Conservation (phyloP, 768 basidiomycete genomes). For the Austroboletus eburneus region DNA sequence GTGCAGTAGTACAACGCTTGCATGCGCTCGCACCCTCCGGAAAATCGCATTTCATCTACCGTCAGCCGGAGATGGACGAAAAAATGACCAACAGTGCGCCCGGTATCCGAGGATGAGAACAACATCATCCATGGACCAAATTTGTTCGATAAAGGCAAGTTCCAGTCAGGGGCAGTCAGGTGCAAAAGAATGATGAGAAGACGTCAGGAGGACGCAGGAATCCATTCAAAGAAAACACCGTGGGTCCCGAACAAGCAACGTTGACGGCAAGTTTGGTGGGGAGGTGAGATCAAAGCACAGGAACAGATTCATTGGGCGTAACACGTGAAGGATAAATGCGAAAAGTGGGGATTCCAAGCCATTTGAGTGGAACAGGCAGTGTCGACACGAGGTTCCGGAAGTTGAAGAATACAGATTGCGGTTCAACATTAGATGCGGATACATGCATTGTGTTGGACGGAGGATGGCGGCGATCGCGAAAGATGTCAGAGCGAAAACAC, state of each 20-base stretch:
- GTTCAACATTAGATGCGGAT: slow-evolving; percentile 12
- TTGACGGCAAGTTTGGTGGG: not conserved
- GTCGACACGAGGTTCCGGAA: slow-evolving; percentile 28
- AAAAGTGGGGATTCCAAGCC: not conserved
- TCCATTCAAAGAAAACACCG: slow-evolving; percentile 3
- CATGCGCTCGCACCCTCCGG: slow-evolving; percentile 70
- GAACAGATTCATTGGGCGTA: not conserved
- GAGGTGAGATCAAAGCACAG: not conserved
- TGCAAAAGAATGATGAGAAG: slow-evolving; percentile 3
- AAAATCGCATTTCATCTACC: slow-evolving; percentile 85
- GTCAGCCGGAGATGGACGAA: slow-evolving; percentile 9
- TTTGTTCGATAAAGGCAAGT: slow-evolving; percentile 7
- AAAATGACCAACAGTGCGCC: slow-evolving; percentile 8
- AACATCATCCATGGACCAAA: too few relatives aligned
- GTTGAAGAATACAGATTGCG: slow-evolving; percentile 21
- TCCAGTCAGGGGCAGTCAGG: slow-evolving; percentile 3
- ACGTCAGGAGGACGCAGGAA: slow-evolving; percentile 2
- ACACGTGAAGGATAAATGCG: slow-evolving; percentile 1
- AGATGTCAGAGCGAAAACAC: slow-evolving; percentile 10
- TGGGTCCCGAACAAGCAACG: slow-evolving; percentile 15
- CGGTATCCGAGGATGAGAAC: not conserved
- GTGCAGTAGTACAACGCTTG: slow-evolving; percentile 66
- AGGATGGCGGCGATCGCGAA: slow-evolving; percentile 7
- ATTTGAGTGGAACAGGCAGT: slow-evolving; percentile 1
- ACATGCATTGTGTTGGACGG: slow-evolving; percentile 1